Conservation (phyloP, 106 monocot species). For the Platanthera zijinensis region DNA sequence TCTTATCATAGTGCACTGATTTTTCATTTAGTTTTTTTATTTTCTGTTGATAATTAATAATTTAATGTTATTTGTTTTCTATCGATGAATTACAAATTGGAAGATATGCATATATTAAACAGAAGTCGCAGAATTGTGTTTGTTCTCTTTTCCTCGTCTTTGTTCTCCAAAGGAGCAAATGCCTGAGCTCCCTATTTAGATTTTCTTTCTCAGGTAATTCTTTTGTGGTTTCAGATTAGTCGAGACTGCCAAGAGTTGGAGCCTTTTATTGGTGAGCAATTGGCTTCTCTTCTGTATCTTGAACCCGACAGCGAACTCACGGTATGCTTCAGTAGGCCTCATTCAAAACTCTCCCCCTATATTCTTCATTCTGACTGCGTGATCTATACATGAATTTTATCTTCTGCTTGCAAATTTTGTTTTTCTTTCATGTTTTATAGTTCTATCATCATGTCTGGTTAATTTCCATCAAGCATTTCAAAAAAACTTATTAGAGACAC, state of each 20-base stretch:
- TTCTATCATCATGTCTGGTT: neutral
- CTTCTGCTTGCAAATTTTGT: neutral
- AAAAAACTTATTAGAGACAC: neutral
- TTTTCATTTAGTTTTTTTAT: neutral
- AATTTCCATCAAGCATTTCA: neutral
- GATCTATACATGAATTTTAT: neutral
- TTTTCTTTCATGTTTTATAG: neutral
- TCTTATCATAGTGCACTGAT: neutral
- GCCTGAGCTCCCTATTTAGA: neutral
- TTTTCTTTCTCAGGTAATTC: neutral
- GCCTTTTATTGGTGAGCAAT: constrained; percentile 92
- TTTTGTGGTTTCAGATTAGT: constrained; percentile 68
- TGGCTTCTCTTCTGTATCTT: constrained; percentile 88
- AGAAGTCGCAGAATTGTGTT: neutral
- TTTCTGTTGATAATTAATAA: neutral
- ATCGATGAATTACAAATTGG: neutral
- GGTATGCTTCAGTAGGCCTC: constrained; percentile 34
- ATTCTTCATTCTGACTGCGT: neutral
- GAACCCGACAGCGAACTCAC: constrained; percentile 97
- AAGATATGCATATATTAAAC: neutral
- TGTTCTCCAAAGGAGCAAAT: neutral
- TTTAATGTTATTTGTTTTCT: constrained; percentile 2
- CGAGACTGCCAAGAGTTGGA: constrained; percentile 98
- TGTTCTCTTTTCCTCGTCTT: neutral
- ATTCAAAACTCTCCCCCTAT: neutral